phyloP scores from a whole-genome alignment of 2,329 filamentous ascomycete genomes.

The Colletotrichum musae region DNA sequence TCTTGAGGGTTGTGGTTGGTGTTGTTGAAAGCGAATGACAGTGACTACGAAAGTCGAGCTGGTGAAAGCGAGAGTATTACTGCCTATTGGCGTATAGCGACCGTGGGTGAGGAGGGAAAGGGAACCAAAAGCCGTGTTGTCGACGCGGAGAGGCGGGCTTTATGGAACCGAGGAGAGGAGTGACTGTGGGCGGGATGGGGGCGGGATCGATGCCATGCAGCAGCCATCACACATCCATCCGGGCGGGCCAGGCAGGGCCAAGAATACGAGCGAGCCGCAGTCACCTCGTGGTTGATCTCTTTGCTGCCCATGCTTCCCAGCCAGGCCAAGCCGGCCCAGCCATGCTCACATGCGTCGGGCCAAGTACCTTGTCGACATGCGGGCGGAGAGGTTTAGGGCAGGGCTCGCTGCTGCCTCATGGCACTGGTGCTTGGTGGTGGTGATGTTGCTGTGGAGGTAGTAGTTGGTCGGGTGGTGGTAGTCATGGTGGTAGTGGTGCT shows the following conservation, averaged over 20 bases:
- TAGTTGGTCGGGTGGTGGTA: background rate
- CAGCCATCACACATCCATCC: constrained; percentile 45
- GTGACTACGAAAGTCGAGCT: constrained; percentile 41
- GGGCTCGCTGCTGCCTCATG: constrained; percentile 13
- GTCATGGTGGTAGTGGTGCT: background rate
- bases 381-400: constrained; percentile 12
- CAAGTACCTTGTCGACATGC: constrained; percentile 11
- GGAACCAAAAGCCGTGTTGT: background rate
- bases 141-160: constrained; percentile 2
- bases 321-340: background rate
- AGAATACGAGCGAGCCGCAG: constrained; percentile 29
- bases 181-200: background rate
- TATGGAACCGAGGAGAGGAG: constrained; percentile 16
- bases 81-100: constrained; percentile 12
- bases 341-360: background rate
- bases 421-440: constrained; percentile 8
- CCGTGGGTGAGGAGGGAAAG: constrained; percentile 17
- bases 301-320: background rate
- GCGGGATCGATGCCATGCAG: constrained; percentile 10
- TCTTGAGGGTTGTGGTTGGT: constrained; percentile 42
- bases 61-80: constrained; percentile 50
- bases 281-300: constrained; percentile 25
- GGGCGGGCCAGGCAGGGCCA: constrained; percentile 1
- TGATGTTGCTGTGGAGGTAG: background rate
- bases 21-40: constrained; percentile 49